Evolutionary conservation across 2,329 filamentous ascomycete species (phyloP), one percentile per base, ranked within the genome.

Genomic region (Claviceps sp.): DNA sequence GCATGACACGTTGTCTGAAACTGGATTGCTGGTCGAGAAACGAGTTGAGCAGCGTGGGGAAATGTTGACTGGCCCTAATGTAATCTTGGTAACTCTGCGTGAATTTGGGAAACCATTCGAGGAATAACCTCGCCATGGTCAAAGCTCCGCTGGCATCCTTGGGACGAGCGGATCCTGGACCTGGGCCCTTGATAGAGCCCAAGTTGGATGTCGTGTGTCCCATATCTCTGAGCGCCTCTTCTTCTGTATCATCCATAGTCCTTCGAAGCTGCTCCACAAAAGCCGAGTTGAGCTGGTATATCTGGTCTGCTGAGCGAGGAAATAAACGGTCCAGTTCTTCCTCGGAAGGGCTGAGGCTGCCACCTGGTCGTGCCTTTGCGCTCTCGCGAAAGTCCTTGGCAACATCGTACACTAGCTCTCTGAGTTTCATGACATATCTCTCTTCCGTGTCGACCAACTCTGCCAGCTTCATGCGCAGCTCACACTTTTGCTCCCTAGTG

Each of bases 381-480:
- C 82, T 84, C 49, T 83, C 72, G 37, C 87, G 82, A 60, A 94
- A 90, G 56, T 94, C 87, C 51, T 81, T 80, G 26, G 89, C 89
- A 34, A 96, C 81, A 54, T 84, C 81, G 56, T 86, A 81, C 43
- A 95, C 85, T 55, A 98, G 70, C 58, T 93, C 87, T 56, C 87
- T 81, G 52, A 98, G 70, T 66, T 97, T 96, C 60, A 79, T 77
- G 43, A 98, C 89, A 67, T 97, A 98, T 65, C 88, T 84, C 64
- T 93, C 89, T 66, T 98, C 93, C 0, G 93, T 98, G 61, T 95
- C 87, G 38, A 96, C 80, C 54, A 97, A 71, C 66, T 98, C 93
- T 54, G 81, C 83, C 75, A 98, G 83, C 66, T 95, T 91, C 67
- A 90, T 85, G 42, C 90, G 82, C 58, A 96, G 72, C 50, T 86